Conservation (phyloP, 441 rosid species). For the Adansonia madagascariensis region DNA sequence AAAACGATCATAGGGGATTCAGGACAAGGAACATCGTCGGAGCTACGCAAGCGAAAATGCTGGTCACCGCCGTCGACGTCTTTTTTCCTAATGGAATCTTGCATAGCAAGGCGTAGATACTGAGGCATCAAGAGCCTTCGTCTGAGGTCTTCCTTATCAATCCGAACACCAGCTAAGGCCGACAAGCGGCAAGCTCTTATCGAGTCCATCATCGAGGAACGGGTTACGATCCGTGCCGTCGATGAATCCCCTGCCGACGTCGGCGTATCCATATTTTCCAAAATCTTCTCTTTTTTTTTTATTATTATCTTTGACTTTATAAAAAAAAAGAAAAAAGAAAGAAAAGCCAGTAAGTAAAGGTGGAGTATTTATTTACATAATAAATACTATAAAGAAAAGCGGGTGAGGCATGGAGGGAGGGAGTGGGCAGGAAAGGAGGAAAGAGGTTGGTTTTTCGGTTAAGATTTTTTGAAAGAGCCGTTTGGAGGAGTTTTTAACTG, state of each 20-base stretch:
- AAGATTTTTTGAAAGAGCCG: too few species aligned
- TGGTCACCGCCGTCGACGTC: constrained; percentile 39
- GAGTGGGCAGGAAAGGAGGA: too few species aligned
- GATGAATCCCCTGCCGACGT: constrained; percentile 44
- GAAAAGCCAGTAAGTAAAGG: too few species aligned
- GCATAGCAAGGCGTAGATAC: constrained; percentile 72
- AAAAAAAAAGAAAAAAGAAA: too few species aligned
- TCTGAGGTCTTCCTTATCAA: constrained; percentile 73
- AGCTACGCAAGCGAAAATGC: constrained; percentile 31
- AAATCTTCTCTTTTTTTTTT: too few species aligned
- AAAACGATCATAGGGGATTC: constrained; percentile 78
- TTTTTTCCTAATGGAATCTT: constrained; percentile 58
- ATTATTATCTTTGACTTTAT: too few species aligned
- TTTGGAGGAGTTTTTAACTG: too few species aligned
- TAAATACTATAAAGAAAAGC: too few species aligned
- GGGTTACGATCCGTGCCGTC: constrained; percentile 54
- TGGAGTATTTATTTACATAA: too few species aligned
- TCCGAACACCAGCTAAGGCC: constrained; percentile 63
- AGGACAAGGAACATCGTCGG: constrained; percentile 43
- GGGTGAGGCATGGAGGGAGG: too few species aligned
- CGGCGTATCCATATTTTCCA: constrained; percentile 51
- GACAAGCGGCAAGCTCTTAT: constrained; percentile 63
- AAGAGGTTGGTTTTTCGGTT: too few species aligned
- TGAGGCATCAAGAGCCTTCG: constrained; percentile 59
- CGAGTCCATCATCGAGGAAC: constrained; percentile 69